Conservation (phyloP, 129 eudicot species). For the Chrysanthemum lavandulifolium region DNA sequence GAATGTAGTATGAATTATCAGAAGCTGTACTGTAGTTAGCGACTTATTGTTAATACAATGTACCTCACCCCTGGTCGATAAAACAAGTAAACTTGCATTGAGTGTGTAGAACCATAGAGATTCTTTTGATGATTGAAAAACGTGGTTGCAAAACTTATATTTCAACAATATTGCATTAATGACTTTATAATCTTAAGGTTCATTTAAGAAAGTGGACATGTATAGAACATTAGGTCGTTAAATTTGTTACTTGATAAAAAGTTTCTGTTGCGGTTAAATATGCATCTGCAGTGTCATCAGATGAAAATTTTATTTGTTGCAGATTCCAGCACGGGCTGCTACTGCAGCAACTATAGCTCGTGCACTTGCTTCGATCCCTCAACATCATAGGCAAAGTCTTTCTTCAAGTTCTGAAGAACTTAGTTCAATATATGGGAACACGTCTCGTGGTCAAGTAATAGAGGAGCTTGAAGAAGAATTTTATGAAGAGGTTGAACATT, state of each 20-base stretch:
- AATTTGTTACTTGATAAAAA: constrained; percentile 13
- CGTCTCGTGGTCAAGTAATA: constrained; percentile 54
- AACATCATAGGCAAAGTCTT: constrained; percentile 73
- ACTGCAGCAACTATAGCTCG: constrained; percentile 98
- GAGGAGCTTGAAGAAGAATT: constrained; percentile 88
- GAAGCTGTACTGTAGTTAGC: constrained; percentile 3
- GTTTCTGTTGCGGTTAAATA: not conserved
- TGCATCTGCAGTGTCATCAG: constrained; percentile 19
- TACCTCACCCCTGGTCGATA: constrained; percentile 1
- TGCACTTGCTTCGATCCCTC: constrained; percentile 89
- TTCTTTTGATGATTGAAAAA: not conserved
- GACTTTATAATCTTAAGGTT: not conserved
- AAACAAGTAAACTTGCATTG: constrained; percentile 14
- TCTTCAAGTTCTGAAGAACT: constrained; percentile 86
- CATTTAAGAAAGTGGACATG: constrained; percentile 7
- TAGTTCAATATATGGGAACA: constrained; percentile 82
- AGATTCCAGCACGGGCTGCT: constrained; percentile 97
- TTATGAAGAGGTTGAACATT: constrained; percentile 74
- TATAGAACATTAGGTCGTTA: not conserved
- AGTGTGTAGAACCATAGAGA: constrained; percentile 4
- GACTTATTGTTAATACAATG: not conserved
- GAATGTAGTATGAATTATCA: too few species aligned
- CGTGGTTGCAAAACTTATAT: not conserved
- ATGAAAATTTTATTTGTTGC: constrained; percentile 16
- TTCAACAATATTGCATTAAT: constrained; percentile 3